Evolutionary conservation across 306 rosid species (phyloP).

Genomic region (Vigna radiata): DNA sequence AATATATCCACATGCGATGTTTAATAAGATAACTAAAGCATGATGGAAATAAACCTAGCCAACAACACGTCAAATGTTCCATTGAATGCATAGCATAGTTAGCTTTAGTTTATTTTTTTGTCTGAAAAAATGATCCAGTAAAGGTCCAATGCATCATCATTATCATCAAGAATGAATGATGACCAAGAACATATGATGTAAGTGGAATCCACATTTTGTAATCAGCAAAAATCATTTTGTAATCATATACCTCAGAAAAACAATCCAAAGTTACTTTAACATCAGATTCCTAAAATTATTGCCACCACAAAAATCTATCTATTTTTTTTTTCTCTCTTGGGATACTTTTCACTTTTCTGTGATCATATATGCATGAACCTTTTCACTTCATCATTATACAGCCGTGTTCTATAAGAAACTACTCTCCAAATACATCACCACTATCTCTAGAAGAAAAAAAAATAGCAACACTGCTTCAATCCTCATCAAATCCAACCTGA

Average conservation of each 20-base stretch:
- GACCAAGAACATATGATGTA: not conserved
- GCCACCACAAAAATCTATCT: constrained; percentile 4
- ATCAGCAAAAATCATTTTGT: constrained; percentile 21
- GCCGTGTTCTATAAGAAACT: constrained; percentile 30
- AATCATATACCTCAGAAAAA: not conserved
- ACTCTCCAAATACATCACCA: constrained; percentile 34
- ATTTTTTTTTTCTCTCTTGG: not conserved
- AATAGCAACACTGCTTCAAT: constrained; percentile 41
- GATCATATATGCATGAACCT: constrained; percentile 20
- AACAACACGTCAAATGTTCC: no score
- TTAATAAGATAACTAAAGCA: no score
- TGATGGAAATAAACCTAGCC: no score
- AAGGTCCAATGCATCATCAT: not conserved
- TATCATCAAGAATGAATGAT: not conserved
- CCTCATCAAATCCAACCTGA: constrained; percentile 54
- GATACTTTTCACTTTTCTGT: not conserved
- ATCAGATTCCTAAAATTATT: constrained; percentile 25
- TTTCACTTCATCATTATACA: constrained; percentile 43
- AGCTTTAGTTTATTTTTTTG: not conserved
- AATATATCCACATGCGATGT: no score
- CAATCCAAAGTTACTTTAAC: constrained; percentile 1
- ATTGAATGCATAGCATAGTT: no score
- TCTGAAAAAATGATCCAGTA: not conserved
- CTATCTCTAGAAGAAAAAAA: constrained; percentile 6
- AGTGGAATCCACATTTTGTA: not conserved